Conservation (phyloP, 2,329 filamentous ascomycete species). For the Hypoxylon rubiginosum region DNA sequence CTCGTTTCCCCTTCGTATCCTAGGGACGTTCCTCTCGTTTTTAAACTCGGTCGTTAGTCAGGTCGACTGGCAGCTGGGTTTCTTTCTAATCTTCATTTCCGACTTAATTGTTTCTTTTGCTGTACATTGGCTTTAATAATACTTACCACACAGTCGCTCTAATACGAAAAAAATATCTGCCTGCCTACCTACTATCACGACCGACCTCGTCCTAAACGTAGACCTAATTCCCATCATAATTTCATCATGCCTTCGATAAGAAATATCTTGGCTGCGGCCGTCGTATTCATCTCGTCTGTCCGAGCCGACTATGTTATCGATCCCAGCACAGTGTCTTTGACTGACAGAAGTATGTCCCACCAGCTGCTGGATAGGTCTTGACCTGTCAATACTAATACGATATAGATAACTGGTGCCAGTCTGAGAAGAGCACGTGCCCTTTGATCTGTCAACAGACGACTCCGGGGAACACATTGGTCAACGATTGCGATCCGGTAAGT, state of each 20-base stretch:
- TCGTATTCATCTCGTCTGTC: conserved; percentile 65
- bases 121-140: conserved; percentile 39
- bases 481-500: conserved; percentile 77
- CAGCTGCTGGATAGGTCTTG: background rate
- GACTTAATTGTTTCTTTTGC: conserved; percentile 30
- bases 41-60: conserved; percentile 34
- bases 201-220: conserved; percentile 18
- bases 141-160: conserved; percentile 26
- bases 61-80: conserved; percentile 12
- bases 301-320: conserved; percentile 73
- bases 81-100: conserved; percentile 27
- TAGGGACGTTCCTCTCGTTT: conserved; percentile 37
- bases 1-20: conserved; percentile 42
- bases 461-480: conserved; percentile 66
- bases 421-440: conserved; percentile 75
- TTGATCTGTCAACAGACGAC: conserved; percentile 76
- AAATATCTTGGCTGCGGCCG: conserved; percentile 66
- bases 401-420: conserved; percentile 72
- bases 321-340: conserved; percentile 69
- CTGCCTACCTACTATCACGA: conserved; percentile 11
- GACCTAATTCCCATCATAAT: conserved; percentile 16
- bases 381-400: conserved; percentile 28
- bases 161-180: conserved; percentile 14
- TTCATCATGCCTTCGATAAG: conserved; percentile 68
- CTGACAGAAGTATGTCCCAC: conserved; percentile 63